Conservation (phyloP, 1,284 basidiomycete genomes). For the Bjerkandera adusta region DNA sequence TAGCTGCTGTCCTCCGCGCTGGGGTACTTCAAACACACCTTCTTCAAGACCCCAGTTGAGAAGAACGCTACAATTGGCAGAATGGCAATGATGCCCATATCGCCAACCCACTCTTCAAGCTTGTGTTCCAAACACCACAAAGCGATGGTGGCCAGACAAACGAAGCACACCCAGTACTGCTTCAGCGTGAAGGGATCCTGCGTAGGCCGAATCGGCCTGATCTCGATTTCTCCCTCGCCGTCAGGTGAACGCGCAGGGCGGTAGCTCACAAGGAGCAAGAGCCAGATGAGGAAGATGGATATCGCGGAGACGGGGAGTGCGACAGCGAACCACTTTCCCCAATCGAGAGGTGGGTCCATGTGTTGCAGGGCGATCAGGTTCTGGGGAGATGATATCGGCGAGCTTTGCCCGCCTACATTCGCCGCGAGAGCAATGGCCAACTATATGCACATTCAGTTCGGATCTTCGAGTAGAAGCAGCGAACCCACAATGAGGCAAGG, state of each 20-base stretch:
- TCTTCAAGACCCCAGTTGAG: slow-evolving; percentile 90
- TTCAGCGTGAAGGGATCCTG: slow-evolving; percentile 79
- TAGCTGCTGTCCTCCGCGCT: background rate
- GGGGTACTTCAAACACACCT: slow-evolving; percentile 54
- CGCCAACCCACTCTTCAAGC: slow-evolving; percentile 81
- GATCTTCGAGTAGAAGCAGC: background rate
- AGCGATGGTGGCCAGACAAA: slow-evolving; percentile 85
- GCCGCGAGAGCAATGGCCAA: slow-evolving; percentile 96
- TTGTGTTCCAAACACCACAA: slow-evolving; percentile 91
- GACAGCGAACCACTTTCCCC: slow-evolving; percentile 94
- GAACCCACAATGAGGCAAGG: slow-evolving; percentile 85
- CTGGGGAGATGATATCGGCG: slow-evolving; percentile 94
- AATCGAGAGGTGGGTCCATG: slow-evolving; percentile 88
- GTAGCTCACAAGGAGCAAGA: slow-evolving; percentile 85
- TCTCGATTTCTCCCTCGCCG: slow-evolving; percentile 79
- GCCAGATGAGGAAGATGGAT: slow-evolving; percentile 90
- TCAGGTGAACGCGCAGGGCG: slow-evolving; percentile 65
- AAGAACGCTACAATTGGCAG: slow-evolving; percentile 95
- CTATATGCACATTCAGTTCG: slow-evolving; percentile 37
- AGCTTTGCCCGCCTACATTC: slow-evolving; percentile 97
- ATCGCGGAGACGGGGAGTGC: slow-evolving; percentile 87
- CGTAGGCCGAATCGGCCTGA: slow-evolving; percentile 80
- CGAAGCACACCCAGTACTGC: slow-evolving; percentile 89
- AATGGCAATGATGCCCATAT: slow-evolving; percentile 98
- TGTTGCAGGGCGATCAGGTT: slow-evolving; percentile 90